Base-by-base conservation (phyloP, 1,284 basidiomycete species). In the Laetiporus sulphureus region DNA sequence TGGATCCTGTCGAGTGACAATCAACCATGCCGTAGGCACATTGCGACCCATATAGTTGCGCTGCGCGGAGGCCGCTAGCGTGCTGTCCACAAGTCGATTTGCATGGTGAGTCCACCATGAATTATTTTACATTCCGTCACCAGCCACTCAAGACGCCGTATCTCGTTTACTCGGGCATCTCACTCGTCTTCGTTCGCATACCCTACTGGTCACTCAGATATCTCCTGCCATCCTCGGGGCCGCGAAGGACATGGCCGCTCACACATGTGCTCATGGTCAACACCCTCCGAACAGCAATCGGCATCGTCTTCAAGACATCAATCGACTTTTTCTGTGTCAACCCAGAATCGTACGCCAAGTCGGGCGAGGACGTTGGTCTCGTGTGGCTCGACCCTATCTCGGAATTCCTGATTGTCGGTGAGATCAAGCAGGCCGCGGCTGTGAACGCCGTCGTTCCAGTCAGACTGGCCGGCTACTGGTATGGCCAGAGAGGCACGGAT, bases 301-400 rank as follows among this genome's bases (percentile, higher is more conserved):
- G n/a, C 20, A 32, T 22, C 5, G 24, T 40, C 36, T 36, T 30
- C 21, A 30, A 41, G 16, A 38, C 21, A 7, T 32, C 16, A 6
- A 21, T 35, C 20, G n/a, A 21, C 13, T 12, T 12, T 20, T n/a
- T 6, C 33, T 5, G 7, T 6, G 5, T 20, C 16, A 4, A 6
- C 7, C 5, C 11, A 33, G 11, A 10, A 10, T 8, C 7, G 16
- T 16, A 16, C 32, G 7, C 16, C 16, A 7, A 33, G 7, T n/a
- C 40, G 41, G 6, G 38, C 42, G 25, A 44, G 41, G 20, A 32
- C 45, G n/a, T n/a, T 16, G 47, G 51, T 10, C 45, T 51, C 24
- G 47, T 46, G 1, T 52, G 51, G 51, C 33, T 49, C 18, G 45
- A 50, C 3, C 36, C 53, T 4, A 34, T 43, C 7, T 45, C 45